Conservation (phyloP, 2,329 filamentous ascomycete genomes). For the Aspergillus ochraceoroseus region DNA sequence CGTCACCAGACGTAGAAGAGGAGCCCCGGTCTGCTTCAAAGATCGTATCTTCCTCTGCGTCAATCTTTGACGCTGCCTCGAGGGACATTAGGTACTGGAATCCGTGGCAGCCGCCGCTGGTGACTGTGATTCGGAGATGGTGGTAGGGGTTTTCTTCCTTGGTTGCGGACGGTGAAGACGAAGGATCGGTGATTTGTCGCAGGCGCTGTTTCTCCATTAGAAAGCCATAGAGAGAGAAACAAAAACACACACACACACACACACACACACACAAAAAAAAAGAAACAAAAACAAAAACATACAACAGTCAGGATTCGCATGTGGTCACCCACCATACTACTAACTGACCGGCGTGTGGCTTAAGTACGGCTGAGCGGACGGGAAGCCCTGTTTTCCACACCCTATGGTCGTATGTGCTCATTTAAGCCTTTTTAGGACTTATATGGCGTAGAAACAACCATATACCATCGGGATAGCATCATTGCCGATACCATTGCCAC, state of each 20-base stretch:
- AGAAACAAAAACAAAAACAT: slow-evolving; percentile 34
- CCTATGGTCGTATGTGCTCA: slow-evolving; percentile 43
- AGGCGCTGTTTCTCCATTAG: slow-evolving; percentile 51
- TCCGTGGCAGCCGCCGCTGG: slow-evolving; percentile 91
- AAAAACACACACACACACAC: slow-evolving; percentile 9
- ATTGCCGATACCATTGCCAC: slow-evolving; percentile 5
- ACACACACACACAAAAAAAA: slow-evolving; percentile 10
- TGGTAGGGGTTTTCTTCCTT: slow-evolving; percentile 64
- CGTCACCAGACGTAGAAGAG: slow-evolving; percentile 44
- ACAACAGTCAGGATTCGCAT: slow-evolving; percentile 45
- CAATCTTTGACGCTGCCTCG: slow-evolving; percentile 53
- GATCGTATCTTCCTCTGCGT: slow-evolving; percentile 76
- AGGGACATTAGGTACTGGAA: slow-evolving; percentile 97
- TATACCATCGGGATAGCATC: neutral
- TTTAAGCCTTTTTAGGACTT: slow-evolving; percentile 3
- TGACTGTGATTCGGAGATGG: slow-evolving; percentile 85
- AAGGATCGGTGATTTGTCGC: slow-evolving; percentile 62
- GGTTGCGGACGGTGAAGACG: slow-evolving; percentile 37
- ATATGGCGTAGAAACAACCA: slow-evolving; percentile 18
- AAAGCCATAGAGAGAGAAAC: slow-evolving; percentile 8
- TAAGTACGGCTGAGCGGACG: slow-evolving; percentile 47
- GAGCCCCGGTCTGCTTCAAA: slow-evolving; percentile 60
- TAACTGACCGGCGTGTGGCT: slow-evolving; percentile 45
- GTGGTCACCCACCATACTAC: slow-evolving; percentile 48
- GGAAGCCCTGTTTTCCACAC: slow-evolving; percentile 46